phyloP scores from a whole-genome alignment of 306 rosid species.

The Casuarina equisetifolia region DNA sequence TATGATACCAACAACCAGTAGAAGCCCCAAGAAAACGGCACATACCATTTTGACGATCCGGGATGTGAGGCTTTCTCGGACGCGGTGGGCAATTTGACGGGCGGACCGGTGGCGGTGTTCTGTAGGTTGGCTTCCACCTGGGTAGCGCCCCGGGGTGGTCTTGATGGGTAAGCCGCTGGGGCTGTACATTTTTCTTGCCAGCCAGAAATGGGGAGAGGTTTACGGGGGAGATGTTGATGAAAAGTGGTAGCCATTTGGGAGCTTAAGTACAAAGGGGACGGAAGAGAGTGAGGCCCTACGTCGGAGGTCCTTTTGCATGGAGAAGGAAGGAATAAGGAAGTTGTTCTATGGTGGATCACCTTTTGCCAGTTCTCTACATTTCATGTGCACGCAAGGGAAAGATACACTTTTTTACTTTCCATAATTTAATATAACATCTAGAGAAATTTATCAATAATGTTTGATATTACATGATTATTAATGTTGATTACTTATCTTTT shows the following conservation, averaged over 20 bases:
- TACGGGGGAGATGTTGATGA: conserved; percentile 12
- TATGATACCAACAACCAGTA: conserved; percentile 52
- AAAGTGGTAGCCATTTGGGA: neutral
- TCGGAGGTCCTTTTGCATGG: conserved; percentile 41
- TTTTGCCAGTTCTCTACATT: neutral
- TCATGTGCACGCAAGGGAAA: neutral
- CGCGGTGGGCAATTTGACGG: conserved; percentile 65
- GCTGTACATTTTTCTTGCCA: conserved; percentile 34
- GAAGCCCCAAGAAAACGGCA: conserved; percentile 57
- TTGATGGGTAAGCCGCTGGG: conserved; percentile 42
- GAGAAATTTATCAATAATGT: no score
- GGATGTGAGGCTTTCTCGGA: conserved; percentile 76
- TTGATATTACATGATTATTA: no score
- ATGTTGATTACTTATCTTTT: no score
- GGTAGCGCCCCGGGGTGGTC: conserved; percentile 11
- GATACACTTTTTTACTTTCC: neutral
- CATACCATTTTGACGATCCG: conserved; percentile 67
- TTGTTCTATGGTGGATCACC: neutral
- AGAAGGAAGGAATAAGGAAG: conserved; percentile 59
- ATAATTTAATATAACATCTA: no score
- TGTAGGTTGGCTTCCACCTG: conserved; percentile 20
- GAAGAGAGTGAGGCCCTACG: conserved; percentile 15
- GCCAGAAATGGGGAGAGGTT: neutral
- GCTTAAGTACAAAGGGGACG: conserved; percentile 30
- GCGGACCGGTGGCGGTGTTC: conserved; percentile 57